Evolutionary conservation across 2,329 filamentous ascomycete species (phyloP), one percentile per base, ranked within the genome.

Genomic region (Trichoderma breve): DNA sequence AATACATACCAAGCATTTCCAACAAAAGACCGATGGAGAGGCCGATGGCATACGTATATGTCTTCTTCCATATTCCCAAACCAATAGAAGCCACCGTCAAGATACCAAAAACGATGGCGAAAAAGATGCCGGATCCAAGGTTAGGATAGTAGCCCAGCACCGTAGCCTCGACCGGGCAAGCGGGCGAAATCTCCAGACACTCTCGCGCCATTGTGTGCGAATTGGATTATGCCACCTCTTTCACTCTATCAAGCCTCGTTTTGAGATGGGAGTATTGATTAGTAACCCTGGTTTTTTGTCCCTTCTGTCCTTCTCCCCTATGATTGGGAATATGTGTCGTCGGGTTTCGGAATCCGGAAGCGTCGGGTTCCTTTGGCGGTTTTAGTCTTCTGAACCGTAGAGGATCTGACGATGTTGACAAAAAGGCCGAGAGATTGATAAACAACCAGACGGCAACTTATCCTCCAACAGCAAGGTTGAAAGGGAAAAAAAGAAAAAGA

Each of bases 81-180:
- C 75, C 77, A 21, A 86, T 61, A 30, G 86, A 81, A 11, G 77
- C 80, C 32, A 88, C 60, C 9, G 82, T 76, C 8, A 82, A 81
- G 3, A 86, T 51, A 8, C 81, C 86, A 72, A 88, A 90, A 24
- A 81, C 82, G 66, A 84, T 79, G 55, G 84, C 80, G 77, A 88
- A 87, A 76, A 90, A 86, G 75, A 84, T 81, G 78, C 89, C 88
- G 74, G 87, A 84, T 62, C 85, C 84, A n/a, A 84, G 77, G 75
- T 87, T 88, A 7, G 88, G 88, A 39, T 83, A 83, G 80, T 90
- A 90, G 62, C 87, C 87, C 39, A 87, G 80, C 14, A 87, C 86
- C 3, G 87, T 89, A 34, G 79, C 81, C 53, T 80, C 72, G 74
- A 89, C 86, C n/a, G 86, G 86, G 74, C 87, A 89, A 51, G 75